These are phyloP conservation scores for Aspergillus latus DNA, from an alignment of 2,329 filamentous ascomycete genomes.

Conservation along the genomic window DNA sequence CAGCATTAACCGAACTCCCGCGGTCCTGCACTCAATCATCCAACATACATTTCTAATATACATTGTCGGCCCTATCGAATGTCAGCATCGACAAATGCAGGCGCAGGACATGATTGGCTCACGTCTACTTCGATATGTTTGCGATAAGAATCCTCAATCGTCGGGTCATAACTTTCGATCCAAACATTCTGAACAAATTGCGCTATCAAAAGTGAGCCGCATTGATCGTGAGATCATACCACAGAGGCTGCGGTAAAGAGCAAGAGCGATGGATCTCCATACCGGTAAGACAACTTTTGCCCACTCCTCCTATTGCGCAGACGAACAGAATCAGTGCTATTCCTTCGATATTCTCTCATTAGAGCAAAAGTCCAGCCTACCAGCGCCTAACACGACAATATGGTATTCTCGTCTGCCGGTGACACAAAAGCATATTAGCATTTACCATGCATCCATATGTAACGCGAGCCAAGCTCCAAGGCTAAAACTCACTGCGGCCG, in stretches of 20 bases:
- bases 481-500: slow-evolving; percentile 36
- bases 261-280: slow-evolving; percentile 31
- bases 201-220: slow-evolving; percentile 52
- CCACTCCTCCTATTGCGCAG: slow-evolving; percentile 69
- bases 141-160: slow-evolving; percentile 83
- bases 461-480: slow-evolving; percentile 1
- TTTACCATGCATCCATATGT: slow-evolving; percentile 8
- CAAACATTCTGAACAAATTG: slow-evolving; percentile 94
- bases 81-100: slow-evolving; percentile 30
- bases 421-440: slow-evolving; percentile 23
- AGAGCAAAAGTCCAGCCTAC: slow-evolving; percentile 43
- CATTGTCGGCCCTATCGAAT: slow-evolving; percentile 73
- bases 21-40: neutral
- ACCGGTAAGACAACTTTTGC: slow-evolving; percentile 92
- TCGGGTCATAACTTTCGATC: slow-evolving; percentile 89
- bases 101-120: slow-evolving; percentile 44
- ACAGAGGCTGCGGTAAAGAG: neutral
- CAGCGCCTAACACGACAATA: slow-evolving; percentile 78
- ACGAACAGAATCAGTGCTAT: slow-evolving; percentile 18
- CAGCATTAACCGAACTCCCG: slow-evolving; percentile 1
- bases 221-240: neutral
- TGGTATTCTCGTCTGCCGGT: slow-evolving; percentile 69
- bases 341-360: neutral
- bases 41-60: slow-evolving; percentile 77
- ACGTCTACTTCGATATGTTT: slow-evolving; percentile 90